Evolutionary conservation across 306 rosid genomes (phyloP).

Genomic region (Vigna radiata): DNA sequence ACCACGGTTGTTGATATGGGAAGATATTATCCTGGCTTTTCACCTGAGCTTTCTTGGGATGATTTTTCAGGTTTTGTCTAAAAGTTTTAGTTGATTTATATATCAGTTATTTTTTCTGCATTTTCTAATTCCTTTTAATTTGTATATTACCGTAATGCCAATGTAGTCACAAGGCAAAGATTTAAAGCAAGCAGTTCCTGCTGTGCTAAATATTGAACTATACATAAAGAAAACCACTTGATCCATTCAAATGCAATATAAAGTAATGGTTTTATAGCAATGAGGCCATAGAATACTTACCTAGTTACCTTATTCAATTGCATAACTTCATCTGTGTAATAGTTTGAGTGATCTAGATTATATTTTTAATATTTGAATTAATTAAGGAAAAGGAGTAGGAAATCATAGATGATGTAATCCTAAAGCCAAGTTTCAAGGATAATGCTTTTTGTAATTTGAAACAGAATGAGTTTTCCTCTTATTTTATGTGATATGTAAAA

Average conservation of each 20-base stretch:
- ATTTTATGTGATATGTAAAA: constrained; percentile 27
- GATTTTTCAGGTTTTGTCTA: constrained; percentile 78
- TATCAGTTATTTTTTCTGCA: not conserved
- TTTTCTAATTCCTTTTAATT: not conserved
- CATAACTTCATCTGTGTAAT: constrained; percentile 21
- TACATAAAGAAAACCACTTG: constrained; percentile 4
- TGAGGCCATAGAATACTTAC: not conserved
- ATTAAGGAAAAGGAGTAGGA: not conserved
- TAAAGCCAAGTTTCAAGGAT: constrained; percentile 6
- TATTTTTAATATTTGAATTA: not conserved
- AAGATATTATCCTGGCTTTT: constrained; percentile 72
- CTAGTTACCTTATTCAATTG: constrained; percentile 1
- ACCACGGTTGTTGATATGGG: constrained; percentile 93
- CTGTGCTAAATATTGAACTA: constrained; percentile 20
- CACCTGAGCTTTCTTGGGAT: constrained; percentile 72
- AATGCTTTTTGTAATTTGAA: not conserved
- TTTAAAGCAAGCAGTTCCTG: not conserved
- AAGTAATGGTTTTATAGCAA: not conserved
- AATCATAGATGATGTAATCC: constrained; percentile 9
- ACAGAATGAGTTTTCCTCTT: constrained; percentile 5
- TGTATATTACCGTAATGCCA: constrained; percentile 14
- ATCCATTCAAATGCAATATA: constrained; percentile 22
- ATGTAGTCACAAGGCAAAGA: constrained; percentile 6
- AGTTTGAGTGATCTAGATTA: constrained; percentile 3
- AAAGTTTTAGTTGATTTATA: constrained; percentile 28